Evolutionary conservation across 1,139 yeast genomes (phyloP).

Genomic region (Trichomonascaceae sp.): DNA sequence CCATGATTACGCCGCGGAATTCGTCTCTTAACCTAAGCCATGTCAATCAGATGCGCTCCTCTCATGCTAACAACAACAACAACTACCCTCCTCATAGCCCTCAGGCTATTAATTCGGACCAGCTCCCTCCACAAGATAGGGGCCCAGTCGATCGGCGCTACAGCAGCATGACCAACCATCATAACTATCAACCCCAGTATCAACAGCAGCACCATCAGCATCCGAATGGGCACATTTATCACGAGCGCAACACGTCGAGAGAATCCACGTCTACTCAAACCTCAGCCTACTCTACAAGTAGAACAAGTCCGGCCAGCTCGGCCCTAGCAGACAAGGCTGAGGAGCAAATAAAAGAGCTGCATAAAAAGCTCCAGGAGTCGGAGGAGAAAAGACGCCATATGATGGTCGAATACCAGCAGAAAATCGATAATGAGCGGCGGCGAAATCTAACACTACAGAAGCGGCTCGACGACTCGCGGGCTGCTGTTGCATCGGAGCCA

Average conservation of each 20-base stretch:
- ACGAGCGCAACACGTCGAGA: background rate
- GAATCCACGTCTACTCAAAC: slow-evolving; percentile 1
- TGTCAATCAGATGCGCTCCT: background rate
- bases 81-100: slow-evolving; percentile 1
- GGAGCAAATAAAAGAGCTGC: slow-evolving; percentile 9
- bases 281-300: background rate
- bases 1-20: slow-evolving; percentile 3
- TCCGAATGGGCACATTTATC: background rate
- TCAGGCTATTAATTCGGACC: too few relatives aligned
- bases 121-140: background rate
- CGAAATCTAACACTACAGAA: slow-evolving; percentile 16
- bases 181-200: too few relatives aligned
- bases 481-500: slow-evolving; percentile 8
- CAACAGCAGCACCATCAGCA: too few relatives aligned
- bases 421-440: slow-evolving; percentile 18
- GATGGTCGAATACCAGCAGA: slow-evolving; percentile 19
- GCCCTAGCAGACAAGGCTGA: slow-evolving; percentile 2
- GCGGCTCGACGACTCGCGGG: slow-evolving; percentile 11
- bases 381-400: slow-evolving; percentile 16
- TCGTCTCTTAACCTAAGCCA: slow-evolving; percentile 1
- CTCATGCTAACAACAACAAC: slow-evolving; percentile 1
- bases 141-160: background rate
- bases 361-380: slow-evolving; percentile 14
- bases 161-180: too few relatives aligned
- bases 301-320: background rate